Evolutionary conservation across 2,329 filamentous ascomycete species (phyloP).

Genomic region (Huntiella decipiens): DNA sequence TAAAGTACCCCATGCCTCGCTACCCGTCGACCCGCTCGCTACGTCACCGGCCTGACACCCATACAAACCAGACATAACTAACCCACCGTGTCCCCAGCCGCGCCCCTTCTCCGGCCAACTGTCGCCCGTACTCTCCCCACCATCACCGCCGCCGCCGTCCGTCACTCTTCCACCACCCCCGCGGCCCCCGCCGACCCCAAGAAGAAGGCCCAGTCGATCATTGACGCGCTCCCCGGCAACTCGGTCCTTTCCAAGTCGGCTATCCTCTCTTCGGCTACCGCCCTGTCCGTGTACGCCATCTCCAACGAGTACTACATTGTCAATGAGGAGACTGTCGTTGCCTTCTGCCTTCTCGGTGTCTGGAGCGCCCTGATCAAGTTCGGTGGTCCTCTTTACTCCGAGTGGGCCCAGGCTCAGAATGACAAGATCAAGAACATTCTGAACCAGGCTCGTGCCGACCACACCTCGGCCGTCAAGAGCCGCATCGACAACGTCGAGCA

Average conservation of each 20-base stretch:
- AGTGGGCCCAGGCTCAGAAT: slow-evolving; percentile 80
- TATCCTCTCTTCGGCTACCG: slow-evolving; percentile 83
- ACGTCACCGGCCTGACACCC: neutral
- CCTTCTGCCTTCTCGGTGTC: slow-evolving; percentile 78
- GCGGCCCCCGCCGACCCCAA: slow-evolving; percentile 73
- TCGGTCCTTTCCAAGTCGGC: slow-evolving; percentile 88
- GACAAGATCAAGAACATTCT: slow-evolving; percentile 89
- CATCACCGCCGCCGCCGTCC: slow-evolving; percentile 45
- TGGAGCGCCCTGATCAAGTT: slow-evolving; percentile 88
- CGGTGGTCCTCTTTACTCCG: slow-evolving; percentile 74
- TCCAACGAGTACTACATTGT: slow-evolving; percentile 99
- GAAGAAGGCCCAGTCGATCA: slow-evolving; percentile 88
- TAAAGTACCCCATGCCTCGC: neutral
- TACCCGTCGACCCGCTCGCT: neutral
- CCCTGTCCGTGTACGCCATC: slow-evolving; percentile 81
- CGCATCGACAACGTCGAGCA: slow-evolving; percentile 90
- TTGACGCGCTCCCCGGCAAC: slow-evolving; percentile 84
- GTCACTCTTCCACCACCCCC: slow-evolving; percentile 41
- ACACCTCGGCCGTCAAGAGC: slow-evolving; percentile 86
- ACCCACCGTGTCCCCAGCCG: slow-evolving; percentile 35
- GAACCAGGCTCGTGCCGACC: slow-evolving; percentile 82
- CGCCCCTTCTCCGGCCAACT: slow-evolving; percentile 72
- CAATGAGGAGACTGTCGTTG: slow-evolving; percentile 95
- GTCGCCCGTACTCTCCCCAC: slow-evolving; percentile 57
- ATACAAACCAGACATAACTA: neutral